Evolutionary conservation across 208 protist genomes (phyloP).

Genomic region (Trypanosoma rangeli): DNA sequence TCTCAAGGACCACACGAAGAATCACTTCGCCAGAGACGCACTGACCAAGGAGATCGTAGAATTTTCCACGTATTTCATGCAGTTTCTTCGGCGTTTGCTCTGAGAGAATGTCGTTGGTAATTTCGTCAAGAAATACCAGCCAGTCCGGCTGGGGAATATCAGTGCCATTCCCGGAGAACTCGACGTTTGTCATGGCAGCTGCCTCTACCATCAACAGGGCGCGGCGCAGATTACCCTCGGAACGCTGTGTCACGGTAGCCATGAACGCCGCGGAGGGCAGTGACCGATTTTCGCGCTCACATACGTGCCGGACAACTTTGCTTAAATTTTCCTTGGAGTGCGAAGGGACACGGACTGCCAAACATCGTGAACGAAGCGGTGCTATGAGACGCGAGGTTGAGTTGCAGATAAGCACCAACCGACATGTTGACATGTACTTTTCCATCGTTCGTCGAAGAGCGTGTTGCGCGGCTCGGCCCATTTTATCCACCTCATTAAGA

Average conservation of each 20-base stretch:
- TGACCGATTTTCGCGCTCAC: slow-evolving; percentile 63
- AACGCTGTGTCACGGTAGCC: slow-evolving; percentile 58
- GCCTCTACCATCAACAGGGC: slow-evolving; percentile 98
- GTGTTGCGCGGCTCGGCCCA: slow-evolving; percentile 97
- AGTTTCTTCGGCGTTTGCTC: slow-evolving; percentile 95
- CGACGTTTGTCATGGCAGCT: slow-evolving; percentile 79
- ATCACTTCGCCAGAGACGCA: slow-evolving; percentile 98
- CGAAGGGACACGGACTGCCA: slow-evolving; percentile 95
- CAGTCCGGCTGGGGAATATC: slow-evolving; percentile 94
- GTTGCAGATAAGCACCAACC: slow-evolving; percentile 97
- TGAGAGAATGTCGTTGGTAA: slow-evolving; percentile 89
- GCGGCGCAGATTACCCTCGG: slow-evolving; percentile 95
- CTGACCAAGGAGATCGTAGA: slow-evolving; percentile 98
- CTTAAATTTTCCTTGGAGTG: slow-evolving; percentile 92
- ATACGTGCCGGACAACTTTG: slow-evolving; percentile 61
- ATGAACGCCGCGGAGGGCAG: slow-evolving; percentile 69
- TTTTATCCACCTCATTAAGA: slow-evolving; percentile 97
- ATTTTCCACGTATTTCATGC: slow-evolving; percentile 92
- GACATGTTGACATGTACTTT: slow-evolving; percentile 97
- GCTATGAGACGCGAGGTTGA: slow-evolving; percentile 95
- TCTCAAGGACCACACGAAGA: slow-evolving; percentile 83
- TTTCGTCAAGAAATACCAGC: slow-evolving; percentile 93
- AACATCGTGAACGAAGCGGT: slow-evolving; percentile 97
- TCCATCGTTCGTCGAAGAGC: slow-evolving; percentile 99
- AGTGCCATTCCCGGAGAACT: slow-evolving; percentile 70